Base-by-base conservation (phyloP, 257 asterid species). In the Echium plantagineum region DNA sequence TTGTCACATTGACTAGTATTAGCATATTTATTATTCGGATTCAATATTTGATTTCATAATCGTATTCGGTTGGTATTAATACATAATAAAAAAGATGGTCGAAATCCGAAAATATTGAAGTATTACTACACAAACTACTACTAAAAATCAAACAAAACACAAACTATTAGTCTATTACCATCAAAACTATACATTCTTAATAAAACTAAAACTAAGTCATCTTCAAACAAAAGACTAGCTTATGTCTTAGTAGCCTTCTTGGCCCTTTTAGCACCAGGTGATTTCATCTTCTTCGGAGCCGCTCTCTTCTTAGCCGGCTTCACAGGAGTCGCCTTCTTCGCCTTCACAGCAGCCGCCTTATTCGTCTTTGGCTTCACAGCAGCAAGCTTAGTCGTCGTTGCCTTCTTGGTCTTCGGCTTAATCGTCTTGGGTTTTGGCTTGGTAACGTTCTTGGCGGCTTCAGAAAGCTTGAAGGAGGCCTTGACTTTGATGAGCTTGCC, bases 1-100 rank as follows among this genome's bases (percentile, higher is more conserved):
- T 86, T 57, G 94, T 78, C 59, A 86, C 97, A 18, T 65, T 89
- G 61, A 72, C 94, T 62, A 84, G 94, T 84, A 84, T 86, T 51
- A 89, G 95, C 15, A 69, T 82, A 6, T n/a, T n/a, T n/a, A n/a
- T n/a, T n/a, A n/a, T n/a, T n/a, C n/a, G n/a, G n/a, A n/a, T n/a
- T n/a, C n/a, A n/a, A n/a, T n/a, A n/a, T n/a, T n/a, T n/a, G n/a
- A n/a, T n/a, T n/a, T n/a, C n/a, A n/a, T n/a, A n/a, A n/a, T n/a
- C n/a, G n/a, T n/a, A n/a, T n/a, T n/a, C n/a, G n/a, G n/a, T n/a
- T n/a, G n/a, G n/a, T n/a, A n/a, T n/a, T n/a, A n/a, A n/a, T n/a
- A n/a, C n/a, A n/a, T n/a, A n/a, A n/a, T n/a, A n/a, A n/a, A n/a
- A n/a, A n/a, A n/a, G n/a, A n/a, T n/a, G n/a, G n/a, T n/a, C n/a